Percentiles rank a stretch among this genome's conserved stretches.
These are phyloP conservation scores for Skeletonema costatum DNA, from an alignment of 108 stramenopile species.

Conservation along the genomic window DNA sequence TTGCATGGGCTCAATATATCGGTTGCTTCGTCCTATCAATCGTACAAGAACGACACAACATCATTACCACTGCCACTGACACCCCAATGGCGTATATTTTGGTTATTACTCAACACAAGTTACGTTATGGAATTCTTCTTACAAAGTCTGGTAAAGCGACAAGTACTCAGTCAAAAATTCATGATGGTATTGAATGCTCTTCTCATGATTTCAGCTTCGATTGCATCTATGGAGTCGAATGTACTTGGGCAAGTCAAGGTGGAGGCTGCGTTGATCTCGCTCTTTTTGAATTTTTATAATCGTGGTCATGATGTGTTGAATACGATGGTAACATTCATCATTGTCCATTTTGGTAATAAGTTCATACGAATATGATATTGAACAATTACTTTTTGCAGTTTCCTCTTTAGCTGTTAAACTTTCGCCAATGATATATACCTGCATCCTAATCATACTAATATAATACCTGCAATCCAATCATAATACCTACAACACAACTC, in stretches of 20 bases:
- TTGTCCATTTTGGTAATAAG: background rate
- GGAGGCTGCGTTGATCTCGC: slow-evolving; percentile 16
- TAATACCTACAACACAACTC: background rate
- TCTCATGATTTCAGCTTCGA: slow-evolving; percentile 58
- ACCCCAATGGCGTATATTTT: slow-evolving; percentile 69
- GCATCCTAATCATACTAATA: too few species aligned
- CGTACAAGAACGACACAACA: background rate
- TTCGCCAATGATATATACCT: too few species aligned
- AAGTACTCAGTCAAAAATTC: slow-evolving; percentile 43
- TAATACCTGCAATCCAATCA: too few species aligned
- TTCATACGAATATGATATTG: background rate
- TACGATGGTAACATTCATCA: slow-evolving; percentile 15
- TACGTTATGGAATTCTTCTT: slow-evolving; percentile 92
- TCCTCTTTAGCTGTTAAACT: too few species aligned
- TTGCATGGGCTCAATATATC: slow-evolving; percentile 83
- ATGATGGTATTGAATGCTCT: slow-evolving; percentile 63
- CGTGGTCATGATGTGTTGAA: slow-evolving; percentile 65
- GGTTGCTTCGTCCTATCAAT: slow-evolving; percentile 28
- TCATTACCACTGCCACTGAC: background rate
- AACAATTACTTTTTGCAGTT: too few species aligned
- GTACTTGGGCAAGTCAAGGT: slow-evolving; percentile 23
- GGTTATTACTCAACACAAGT: slow-evolving; percentile 70
- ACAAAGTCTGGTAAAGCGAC: slow-evolving; percentile 79
- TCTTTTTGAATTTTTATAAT: slow-evolving; percentile 52
- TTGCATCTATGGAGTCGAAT: slow-evolving; percentile 30